A percentile compares a stretch with the other conserved stretches of the same genome.
Evolutionary conservation across 495 filamentous ascomycete genomes (phyloP).

Genomic region (Cladorrhinum samala): DNA sequence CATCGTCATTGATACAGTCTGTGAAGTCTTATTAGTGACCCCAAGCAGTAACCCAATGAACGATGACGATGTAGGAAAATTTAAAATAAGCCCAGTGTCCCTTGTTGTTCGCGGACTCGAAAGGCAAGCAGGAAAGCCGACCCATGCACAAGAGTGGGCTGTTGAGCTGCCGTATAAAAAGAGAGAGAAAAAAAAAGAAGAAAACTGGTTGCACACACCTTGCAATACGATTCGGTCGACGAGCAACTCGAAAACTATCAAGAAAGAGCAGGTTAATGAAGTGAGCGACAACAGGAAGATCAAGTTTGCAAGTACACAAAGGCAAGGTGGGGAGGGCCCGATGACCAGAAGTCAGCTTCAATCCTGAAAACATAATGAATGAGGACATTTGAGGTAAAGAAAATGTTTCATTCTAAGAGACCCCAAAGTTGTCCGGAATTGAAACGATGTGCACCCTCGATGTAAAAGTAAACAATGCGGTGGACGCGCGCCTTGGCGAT

Average conservation of each 20-base stretch:
- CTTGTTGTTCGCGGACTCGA: too few species aligned
- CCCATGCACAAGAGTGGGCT: too few species aligned
- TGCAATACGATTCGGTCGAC: neutral
- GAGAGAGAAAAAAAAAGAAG: neutral
- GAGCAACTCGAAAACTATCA: neutral
- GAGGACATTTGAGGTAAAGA: too few species aligned
- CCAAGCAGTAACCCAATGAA: neutral
- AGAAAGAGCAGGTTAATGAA: neutral
- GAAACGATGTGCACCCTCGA: too few species aligned
- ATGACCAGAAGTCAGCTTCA: neutral
- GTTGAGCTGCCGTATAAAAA: neutral
- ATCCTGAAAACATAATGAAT: neutral
- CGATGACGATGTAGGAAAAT: neutral
- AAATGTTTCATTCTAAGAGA: too few species aligned
- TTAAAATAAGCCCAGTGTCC: too few species aligned
- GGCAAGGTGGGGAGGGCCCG: neutral
- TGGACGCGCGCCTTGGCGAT: too few species aligned
- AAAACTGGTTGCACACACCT: neutral
- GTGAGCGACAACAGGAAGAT: too few species aligned
- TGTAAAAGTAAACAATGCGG: too few species aligned
- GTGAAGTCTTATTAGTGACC: neutral
- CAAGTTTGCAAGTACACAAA: neutral
- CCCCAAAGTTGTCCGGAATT: too few species aligned
- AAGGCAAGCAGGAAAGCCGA: too few species aligned
- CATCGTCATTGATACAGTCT: constrained; percentile 19